Base-by-base conservation (phyloP, 345 rosid species). In the Boechera stricta region DNA sequence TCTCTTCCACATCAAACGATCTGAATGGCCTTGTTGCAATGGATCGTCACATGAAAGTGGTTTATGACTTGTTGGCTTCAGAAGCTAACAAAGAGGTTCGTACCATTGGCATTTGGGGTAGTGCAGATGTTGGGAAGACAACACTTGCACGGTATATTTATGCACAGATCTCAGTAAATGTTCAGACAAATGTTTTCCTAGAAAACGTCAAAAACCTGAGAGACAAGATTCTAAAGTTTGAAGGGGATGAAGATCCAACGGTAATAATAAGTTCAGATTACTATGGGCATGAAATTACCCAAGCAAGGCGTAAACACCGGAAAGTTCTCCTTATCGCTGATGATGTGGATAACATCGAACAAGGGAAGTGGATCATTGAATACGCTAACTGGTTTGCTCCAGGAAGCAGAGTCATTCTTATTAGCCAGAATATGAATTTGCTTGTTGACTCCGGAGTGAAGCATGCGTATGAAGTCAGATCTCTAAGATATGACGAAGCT, bases 341-440 rank as follows among this genome's bases (percentile, higher is more conserved):
- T 41, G 21, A 21, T 21, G 21, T 21, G 21, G 0, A 21, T 1
- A 21, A 21, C 21, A 21, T 21, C 21, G 21, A 21, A 21, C 21
- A 21, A 21, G 21, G 21, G 0, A 36, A 36, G 39, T 0, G 39
- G 39, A 7, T 36, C 39, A 41, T 16, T 26, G 72, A 58, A 16
- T 48, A 35, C 15, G 59, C 57, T 48, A 52, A 72, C 7, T 36
- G n/a, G 72, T 71, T 77, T 45, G 77, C 77, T 57, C 71, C 71
- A 13, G 77, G 77, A 55, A 74, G 77, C 33, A 74, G 33, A 55
- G 64, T 64, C 47, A 55, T 72, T 29, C 57, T 78, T 29, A 51
- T 73, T 28, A 49, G 58, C n/a, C 31, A 59, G 38, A 29, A 80
- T n/a, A 58, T 65, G 49, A 33, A 59, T 31, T 44, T 80, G 52